Evolutionary conservation across 2,329 filamentous ascomycete genomes (phyloP), one percentile per base, ranked within the genome.

Genomic region (Cryphonectria naterciae): DNA sequence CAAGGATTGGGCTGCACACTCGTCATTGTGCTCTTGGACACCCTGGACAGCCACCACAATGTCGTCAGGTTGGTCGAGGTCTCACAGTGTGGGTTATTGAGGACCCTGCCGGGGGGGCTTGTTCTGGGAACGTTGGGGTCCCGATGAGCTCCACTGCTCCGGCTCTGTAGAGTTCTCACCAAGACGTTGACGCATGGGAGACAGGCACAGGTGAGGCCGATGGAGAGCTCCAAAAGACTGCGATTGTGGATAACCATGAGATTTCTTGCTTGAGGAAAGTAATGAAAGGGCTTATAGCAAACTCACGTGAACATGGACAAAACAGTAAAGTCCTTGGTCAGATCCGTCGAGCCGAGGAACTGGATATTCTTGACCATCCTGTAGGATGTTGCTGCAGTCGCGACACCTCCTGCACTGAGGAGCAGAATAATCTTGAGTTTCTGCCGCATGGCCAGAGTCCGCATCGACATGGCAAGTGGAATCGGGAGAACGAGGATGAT

Each of bases 401-500:
- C 79, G 0, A 76, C 73, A 1, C 78, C 78, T 1, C 79, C 79
- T 0, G 77, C 75, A 2, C 77, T 76, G 5, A 81, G 75, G 69
- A 81, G 74, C 32, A 73, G 68, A 5, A 74, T 71, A 37, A 81
- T 78, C 68, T 78, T 79, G 3, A 80, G n/a, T 71, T 80, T 81
- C 70, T 78, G 61, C 46, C 62, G 79, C 3, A 63, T 65, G 28
- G 74, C 41, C 1, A 76, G 72, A 68, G 79, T 74, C 22, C 76
- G 74, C 43, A 81, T 70, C 0, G 72, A 75, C 77, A 79, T 1
- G 77, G 76, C 60, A 62, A 81, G 70, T 0, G 78, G 75, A 11
- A 81, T 74, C 2, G 80, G 80, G 7, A 82, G 67, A 11, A 80
- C 19, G 37, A 82, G 74, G 25, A 81, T 79, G 52, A 79, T 74